Evolutionary conservation across 1,284 basidiomycete species (phyloP).

Genomic region (Pseudozyma pruni): DNA sequence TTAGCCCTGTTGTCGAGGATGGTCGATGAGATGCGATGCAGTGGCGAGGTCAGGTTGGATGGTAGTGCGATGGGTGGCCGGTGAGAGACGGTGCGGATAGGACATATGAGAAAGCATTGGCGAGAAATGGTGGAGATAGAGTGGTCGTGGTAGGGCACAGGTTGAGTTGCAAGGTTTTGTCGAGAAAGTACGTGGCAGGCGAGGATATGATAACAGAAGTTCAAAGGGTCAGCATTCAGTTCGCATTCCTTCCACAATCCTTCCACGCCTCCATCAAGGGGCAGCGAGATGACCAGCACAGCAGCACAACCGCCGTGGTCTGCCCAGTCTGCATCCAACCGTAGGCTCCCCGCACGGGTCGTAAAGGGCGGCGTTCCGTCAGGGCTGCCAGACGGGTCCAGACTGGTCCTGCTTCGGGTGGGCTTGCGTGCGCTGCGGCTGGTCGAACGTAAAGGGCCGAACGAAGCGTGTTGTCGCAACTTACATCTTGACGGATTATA

Average conservation of each 20-base stretch:
- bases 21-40: background rate
- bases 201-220: background rate
- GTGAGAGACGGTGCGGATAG: background rate
- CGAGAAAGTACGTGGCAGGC: background rate
- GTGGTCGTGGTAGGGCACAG: background rate
- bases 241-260: background rate
- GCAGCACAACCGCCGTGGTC: no score
- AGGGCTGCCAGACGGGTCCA: no score
- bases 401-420: no score
- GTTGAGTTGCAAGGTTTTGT: background rate
- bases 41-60: background rate
- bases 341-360: no score
- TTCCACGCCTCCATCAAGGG: background rate
- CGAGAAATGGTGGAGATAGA: background rate
- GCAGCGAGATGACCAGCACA: no score
- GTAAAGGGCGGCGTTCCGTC: no score
- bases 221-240: conserved; percentile 8
- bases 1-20: conserved; percentile 53
- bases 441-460: no score
- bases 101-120: no score
- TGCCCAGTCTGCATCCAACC: no score
- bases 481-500: conserved; percentile 55
- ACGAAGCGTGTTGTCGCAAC: conserved; percentile 7
- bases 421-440: no score
- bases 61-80: background rate